Base-by-base conservation (phyloP, 352 stramenopile genomes). In the Globisporangium rhizosaccharum region DNA sequence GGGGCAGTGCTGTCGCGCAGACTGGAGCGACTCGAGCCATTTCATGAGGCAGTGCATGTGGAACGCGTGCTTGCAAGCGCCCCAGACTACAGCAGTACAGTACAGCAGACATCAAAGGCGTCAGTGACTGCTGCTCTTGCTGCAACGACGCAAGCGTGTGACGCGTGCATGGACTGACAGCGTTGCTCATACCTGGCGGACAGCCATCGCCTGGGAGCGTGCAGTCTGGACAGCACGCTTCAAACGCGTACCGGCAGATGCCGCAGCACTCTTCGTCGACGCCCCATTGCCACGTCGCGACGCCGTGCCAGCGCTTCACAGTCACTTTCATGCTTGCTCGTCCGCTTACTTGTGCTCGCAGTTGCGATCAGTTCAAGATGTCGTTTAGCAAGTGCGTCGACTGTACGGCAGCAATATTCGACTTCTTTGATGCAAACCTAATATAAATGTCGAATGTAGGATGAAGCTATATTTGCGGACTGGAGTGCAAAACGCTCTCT, bases 11-110 rank as follows among this genome's bases (percentile, higher is more conserved):
- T 95, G 82, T 17, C 79, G 80, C 52, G 75, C 71, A 17, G 83
- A 85, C 59, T 92, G 83, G 55, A 93, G 73, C 53, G 87, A 86
- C 59, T 94, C 84, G 56, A 96, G 80, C 87, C 88, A 96, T 67
- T 97, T 97, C 65, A 95, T 79, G n/a, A 96, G 75, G 76, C 90
- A 97, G 66, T 97, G 88, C 84, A 97, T 97, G 71, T 97, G 90
- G 61, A 97, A 96, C 52, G 87, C 88, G 66, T 97, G 88, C 59
- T 94, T 96, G 69, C 88, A 97, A 14, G 74, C 69, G 36, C 88
- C 88, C 88, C 88, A 97, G 6, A 96, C 88, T 75, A 60, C 18
- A 20, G 5, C 7, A 7, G 41, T 10, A 5, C 33, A 2, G 33
- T 15, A 18, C n/a, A 50, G 12, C 25, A 39, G 25, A 30, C 12